Evolutionary conservation across 2,329 filamentous ascomycete species (phyloP).

Genomic region (Grosmannia serpens): DNA sequence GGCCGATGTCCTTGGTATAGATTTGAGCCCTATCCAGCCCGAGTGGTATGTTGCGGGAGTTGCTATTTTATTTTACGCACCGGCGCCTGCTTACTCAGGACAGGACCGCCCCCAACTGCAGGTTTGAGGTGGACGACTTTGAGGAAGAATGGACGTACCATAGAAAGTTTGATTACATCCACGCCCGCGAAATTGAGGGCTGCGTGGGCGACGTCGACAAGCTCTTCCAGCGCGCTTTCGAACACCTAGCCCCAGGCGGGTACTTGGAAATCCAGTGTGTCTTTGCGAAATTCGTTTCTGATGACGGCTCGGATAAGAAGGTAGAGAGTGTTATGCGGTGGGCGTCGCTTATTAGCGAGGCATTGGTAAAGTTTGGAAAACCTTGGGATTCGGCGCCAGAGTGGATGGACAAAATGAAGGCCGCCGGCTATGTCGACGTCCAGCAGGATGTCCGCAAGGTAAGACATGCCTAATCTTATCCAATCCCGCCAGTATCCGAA

Average conservation of each 20-base stretch:
- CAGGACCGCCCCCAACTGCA: conserved; percentile 50
- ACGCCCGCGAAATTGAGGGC: conserved; percentile 35
- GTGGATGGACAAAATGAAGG: too few species aligned
- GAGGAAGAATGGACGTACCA: conserved; percentile 1
- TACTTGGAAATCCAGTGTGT: conserved; percentile 43
- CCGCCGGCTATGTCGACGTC: too few species aligned
- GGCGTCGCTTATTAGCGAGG: too few species aligned
- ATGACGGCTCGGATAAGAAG: conserved; percentile 13
- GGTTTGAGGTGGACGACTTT: conserved; percentile 58
- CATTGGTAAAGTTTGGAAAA: too few species aligned
- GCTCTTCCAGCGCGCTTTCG: conserved; percentile 18
- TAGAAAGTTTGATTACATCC: conserved; percentile 40
- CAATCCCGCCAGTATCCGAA: too few species aligned
- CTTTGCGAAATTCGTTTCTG: conserved; percentile 15
- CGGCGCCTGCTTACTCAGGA: too few species aligned
- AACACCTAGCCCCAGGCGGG: conserved; percentile 36
- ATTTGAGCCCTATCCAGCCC: conserved; percentile 57
- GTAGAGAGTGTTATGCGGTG: too few species aligned
- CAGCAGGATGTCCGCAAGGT: too few species aligned
- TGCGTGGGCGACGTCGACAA: conserved; percentile 38
- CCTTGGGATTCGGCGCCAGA: too few species aligned
- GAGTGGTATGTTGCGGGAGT: conserved; percentile 11
- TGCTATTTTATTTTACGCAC: conserved; percentile 30
- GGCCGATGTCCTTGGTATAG: conserved; percentile 48
- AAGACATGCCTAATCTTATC: too few species aligned